phyloP scores from a whole-genome alignment of 2,329 filamentous ascomycete genomes.

The Leptodontidium sp. region DNA sequence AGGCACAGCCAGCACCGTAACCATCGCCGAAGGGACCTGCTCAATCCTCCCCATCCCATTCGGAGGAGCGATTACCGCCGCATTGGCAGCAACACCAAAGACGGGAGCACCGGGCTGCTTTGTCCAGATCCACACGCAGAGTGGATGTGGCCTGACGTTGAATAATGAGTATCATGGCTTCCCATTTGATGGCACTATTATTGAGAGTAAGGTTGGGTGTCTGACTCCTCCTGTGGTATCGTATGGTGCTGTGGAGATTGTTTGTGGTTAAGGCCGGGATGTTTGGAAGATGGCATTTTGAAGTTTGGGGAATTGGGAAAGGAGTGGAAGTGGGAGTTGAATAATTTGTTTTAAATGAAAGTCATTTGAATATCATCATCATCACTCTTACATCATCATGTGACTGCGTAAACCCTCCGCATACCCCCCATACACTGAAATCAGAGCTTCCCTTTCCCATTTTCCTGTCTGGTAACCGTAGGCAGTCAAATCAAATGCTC shows the following conservation, averaged over 20 bases:
- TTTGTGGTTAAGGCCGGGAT: neutral
- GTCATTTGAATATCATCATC: no score
- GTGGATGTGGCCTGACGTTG: slow-evolving; percentile 14
- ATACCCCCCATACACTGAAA: no score
- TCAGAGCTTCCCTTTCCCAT: neutral
- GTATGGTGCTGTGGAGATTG: slow-evolving; percentile 17
- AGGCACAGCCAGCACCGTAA: neutral
- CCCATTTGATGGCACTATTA: slow-evolving; percentile 15
- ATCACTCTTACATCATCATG: no score
- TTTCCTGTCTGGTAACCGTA: neutral
- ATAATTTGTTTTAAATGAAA: no score
- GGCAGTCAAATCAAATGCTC: slow-evolving; percentile 56
- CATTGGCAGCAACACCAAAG: neutral
- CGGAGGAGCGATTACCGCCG: neutral
- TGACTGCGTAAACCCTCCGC: no score
- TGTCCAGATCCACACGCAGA: slow-evolving; percentile 13
- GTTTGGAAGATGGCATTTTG: neutral
- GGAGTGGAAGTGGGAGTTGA: no score
- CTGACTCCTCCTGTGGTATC: slow-evolving; percentile 1
- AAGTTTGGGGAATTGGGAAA: no score
- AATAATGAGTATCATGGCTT: slow-evolving; percentile 30
- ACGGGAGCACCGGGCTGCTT: slow-evolving; percentile 5
- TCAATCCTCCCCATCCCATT: neutral
- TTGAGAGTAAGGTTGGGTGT: slow-evolving; percentile 22
- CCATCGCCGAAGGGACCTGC: slow-evolving; percentile 2